These are phyloP conservation scores for Melanogaster broomeanus DNA, from an alignment of 768 basidiomycete genomes.

Conservation along the genomic window DNA sequence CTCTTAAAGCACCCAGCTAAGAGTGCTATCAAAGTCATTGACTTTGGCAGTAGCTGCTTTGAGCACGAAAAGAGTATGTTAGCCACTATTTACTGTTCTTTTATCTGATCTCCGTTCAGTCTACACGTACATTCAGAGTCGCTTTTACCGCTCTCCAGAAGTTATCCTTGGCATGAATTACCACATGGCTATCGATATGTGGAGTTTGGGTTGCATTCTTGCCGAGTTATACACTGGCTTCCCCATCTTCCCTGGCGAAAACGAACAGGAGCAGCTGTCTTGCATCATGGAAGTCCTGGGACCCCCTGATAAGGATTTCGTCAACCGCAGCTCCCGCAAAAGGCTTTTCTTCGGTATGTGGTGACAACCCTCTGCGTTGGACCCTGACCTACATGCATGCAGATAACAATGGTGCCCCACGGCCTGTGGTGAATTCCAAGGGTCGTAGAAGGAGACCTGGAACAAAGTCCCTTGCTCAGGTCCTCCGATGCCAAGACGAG, in stretches of 20 bases:
- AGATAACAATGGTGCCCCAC: slow-evolving; percentile 94
- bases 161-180: slow-evolving; percentile 99
- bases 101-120: slow-evolving; percentile 49
- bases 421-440: slow-evolving; percentile 95
- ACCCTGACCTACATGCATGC: slow-evolving; percentile 11
- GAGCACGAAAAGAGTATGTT: slow-evolving; percentile 95
- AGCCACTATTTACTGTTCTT: background rate
- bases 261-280: slow-evolving; percentile 96
- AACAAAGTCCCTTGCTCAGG: slow-evolving; percentile 85
- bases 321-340: slow-evolving; percentile 91
- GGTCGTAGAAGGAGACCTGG: slow-evolving; percentile 91
- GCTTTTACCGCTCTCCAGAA: slow-evolving; percentile 99
- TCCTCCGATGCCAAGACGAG: slow-evolving; percentile 90
- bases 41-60: slow-evolving; percentile 98
- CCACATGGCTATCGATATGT: slow-evolving; percentile 99
- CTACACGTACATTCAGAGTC: slow-evolving; percentile 99
- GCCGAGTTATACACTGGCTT: slow-evolving; percentile 97
- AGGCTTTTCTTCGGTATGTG: slow-evolving; percentile 92
- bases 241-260: slow-evolving; percentile 98
- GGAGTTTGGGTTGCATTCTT: slow-evolving; percentile 97
- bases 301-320: slow-evolving; percentile 90
- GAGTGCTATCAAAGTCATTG: slow-evolving; percentile 97
- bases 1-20: slow-evolving; percentile 92
- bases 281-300: slow-evolving; percentile 99
- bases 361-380: background rate